Evolutionary conservation across 2,329 filamentous ascomycete species (phyloP).

Genomic region (Diaporthe vexans): DNA sequence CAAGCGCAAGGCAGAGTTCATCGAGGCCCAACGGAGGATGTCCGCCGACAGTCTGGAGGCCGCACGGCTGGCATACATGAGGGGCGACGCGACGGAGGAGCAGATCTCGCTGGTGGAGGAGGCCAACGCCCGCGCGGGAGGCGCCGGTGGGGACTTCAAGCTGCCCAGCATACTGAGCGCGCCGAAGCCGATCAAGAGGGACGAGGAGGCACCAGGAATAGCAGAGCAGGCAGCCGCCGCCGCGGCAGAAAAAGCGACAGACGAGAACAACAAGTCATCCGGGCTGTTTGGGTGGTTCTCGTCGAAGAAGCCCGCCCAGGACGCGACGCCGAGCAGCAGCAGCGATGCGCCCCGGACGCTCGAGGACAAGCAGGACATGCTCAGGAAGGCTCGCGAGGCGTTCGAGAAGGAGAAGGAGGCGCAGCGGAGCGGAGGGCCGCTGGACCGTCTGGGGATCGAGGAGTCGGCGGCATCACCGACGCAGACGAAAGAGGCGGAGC

Average conservation of each 20-base stretch:
- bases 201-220: conserved; percentile 38
- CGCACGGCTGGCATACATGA: conserved; percentile 73
- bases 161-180: conserved; percentile 66
- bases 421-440: conserved; percentile 63
- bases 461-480: conserved; percentile 44
- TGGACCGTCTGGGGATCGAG: conserved; percentile 64
- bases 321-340: conserved; percentile 46
- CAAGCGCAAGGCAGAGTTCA: conserved; percentile 71
- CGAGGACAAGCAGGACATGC: conserved; percentile 50
- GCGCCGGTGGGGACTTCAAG: conserved; percentile 52
- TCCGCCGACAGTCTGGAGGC: conserved; percentile 68
- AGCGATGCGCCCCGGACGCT: conserved; percentile 50
- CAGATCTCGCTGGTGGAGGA: conserved; percentile 71
- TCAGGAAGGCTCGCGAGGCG: conserved; percentile 58
- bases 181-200: conserved; percentile 48
- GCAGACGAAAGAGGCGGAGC: conserved; percentile 44
- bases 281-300: conserved; percentile 49
- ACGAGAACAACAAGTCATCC: conserved; percentile 43
- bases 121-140: conserved; percentile 63
- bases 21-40: conserved; percentile 67
- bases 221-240: conserved; percentile 40
- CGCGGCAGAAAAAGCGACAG: conserved; percentile 45
- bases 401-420: conserved; percentile 66
- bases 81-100: conserved; percentile 68
- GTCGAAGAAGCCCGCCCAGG: conserved; percentile 32